These are phyloP conservation scores for Canavalia gladiata DNA, from an alignment of 306 rosid species.

Conservation along the genomic window DNA sequence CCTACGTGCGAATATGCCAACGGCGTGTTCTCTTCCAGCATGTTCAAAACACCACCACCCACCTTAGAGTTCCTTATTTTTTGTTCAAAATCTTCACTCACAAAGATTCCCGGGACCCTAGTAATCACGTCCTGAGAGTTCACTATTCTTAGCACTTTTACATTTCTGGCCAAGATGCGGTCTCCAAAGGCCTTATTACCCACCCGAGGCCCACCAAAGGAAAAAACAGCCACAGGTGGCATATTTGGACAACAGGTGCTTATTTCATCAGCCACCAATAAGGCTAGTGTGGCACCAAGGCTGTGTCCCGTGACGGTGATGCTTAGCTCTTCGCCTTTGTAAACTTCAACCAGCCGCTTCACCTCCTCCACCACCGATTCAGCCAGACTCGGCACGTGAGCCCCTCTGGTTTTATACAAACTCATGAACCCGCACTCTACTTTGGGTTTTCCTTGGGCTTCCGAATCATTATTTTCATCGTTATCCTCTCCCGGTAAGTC, in stretches of 20 bases:
- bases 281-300: constrained; percentile 84
- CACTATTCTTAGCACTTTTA: constrained; percentile 81
- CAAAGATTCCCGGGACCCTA: constrained; percentile 62
- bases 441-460: constrained; percentile 51
- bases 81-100: constrained; percentile 63
- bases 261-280: constrained; percentile 80
- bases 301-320: constrained; percentile 91
- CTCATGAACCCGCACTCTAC: constrained; percentile 90
- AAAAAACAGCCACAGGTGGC: constrained; percentile 83
- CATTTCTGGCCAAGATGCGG: constrained; percentile 48
- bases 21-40: constrained; percentile 64
- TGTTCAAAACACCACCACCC: constrained; percentile 54
- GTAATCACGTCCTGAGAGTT: constrained; percentile 92
- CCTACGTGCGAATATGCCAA: constrained; percentile 88
- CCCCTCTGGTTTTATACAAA: constrained; percentile 72
- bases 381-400: constrained; percentile 76
- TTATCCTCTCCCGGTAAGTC: neutral
- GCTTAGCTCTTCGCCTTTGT: constrained; percentile 77
- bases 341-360: constrained; percentile 58
- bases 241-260: constrained; percentile 49
- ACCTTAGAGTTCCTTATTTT: constrained; percentile 52
- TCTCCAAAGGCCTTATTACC: constrained; percentile 78
- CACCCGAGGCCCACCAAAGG: constrained; percentile 92
- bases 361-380: constrained; percentile 79
- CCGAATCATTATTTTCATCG: neutral